Evolutionary conservation across 2,329 filamentous ascomycete genomes (phyloP).

Genomic region (Cordyceps pruinosa): DNA sequence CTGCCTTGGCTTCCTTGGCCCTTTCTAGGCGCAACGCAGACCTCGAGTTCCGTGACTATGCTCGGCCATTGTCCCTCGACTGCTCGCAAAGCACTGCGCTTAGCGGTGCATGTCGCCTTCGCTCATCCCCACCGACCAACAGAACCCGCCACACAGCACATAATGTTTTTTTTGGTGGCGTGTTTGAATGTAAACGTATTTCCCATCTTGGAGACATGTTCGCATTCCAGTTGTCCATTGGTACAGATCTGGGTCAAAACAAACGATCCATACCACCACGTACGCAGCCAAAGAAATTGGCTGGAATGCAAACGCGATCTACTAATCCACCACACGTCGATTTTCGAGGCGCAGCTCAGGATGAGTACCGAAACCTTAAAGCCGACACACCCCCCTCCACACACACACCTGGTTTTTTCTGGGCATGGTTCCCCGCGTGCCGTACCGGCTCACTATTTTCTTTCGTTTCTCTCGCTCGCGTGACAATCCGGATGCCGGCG

Average conservation of each 20-base stretch:
- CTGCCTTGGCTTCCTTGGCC: too few relatives aligned
- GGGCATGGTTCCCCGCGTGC: background rate
- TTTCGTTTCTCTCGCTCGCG: background rate
- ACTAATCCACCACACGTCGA: background rate
- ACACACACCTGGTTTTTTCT: background rate
- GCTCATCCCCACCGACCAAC: background rate
- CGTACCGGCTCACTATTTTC: background rate
- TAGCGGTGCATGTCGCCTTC: too few relatives aligned
- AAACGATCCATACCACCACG: background rate
- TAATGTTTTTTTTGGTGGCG: background rate
- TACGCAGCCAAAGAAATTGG: background rate
- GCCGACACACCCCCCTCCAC: background rate
- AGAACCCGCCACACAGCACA: background rate
- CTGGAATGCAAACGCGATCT: slow-evolving; percentile 1
- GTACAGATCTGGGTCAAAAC: background rate
- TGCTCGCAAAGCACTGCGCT: background rate
- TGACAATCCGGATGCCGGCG: too few relatives aligned
- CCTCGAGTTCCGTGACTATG: background rate
- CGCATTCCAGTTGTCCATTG: background rate
- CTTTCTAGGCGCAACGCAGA: too few relatives aligned
- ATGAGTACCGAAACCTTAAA: background rate
- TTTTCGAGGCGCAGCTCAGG: background rate
- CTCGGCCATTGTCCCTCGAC: background rate
- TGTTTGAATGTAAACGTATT: background rate
- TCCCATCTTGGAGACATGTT: background rate